Evolutionary conservation across 352 stramenopile species (phyloP).

Genomic region (Albugo candida): DNA sequence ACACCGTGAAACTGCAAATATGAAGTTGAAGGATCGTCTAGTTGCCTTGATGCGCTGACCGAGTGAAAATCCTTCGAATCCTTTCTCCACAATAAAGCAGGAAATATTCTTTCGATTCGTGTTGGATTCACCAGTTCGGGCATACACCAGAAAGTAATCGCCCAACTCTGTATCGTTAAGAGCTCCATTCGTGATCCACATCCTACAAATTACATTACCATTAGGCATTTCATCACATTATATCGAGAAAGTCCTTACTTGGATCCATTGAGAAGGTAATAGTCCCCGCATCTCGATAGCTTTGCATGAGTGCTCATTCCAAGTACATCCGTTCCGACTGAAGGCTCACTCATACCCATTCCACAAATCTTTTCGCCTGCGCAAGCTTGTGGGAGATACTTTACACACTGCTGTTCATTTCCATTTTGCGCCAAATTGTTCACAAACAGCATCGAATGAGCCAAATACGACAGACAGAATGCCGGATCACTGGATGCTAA

Average conservation of each 20-base stretch:
- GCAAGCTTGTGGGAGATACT: conserved; percentile 84
- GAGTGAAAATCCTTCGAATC: conserved; percentile 88
- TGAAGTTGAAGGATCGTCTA: not conserved
- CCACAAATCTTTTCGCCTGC: conserved; percentile 89
- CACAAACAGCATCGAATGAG: conserved; percentile 87
- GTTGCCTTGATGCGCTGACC: conserved; percentile 90
- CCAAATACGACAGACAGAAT: conserved; percentile 95
- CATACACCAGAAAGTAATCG: conserved; percentile 97
- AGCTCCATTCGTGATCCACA: conserved; percentile 99
- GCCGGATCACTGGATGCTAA: conserved; percentile 94
- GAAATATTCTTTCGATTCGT: conserved; percentile 84
- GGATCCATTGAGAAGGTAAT: conserved; percentile 81
- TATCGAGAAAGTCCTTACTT: conserved; percentile 25
- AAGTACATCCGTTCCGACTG: conserved; percentile 86
- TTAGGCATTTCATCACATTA: not conserved
- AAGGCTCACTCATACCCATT: conserved; percentile 98
- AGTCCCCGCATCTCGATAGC: conserved; percentile 64
- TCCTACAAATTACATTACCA: conserved; percentile 21
- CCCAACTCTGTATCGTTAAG: conserved; percentile 87
- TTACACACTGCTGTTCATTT: conserved; percentile 66
- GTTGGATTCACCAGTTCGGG: conserved; percentile 78
- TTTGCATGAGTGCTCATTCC: conserved; percentile 91
- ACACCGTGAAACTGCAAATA: not conserved
- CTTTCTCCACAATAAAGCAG: conserved; percentile 96
- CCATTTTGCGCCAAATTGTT: conserved; percentile 87